Conservation (phyloP, 1,139 yeast species). For the Meyerozyma athensensis region DNA sequence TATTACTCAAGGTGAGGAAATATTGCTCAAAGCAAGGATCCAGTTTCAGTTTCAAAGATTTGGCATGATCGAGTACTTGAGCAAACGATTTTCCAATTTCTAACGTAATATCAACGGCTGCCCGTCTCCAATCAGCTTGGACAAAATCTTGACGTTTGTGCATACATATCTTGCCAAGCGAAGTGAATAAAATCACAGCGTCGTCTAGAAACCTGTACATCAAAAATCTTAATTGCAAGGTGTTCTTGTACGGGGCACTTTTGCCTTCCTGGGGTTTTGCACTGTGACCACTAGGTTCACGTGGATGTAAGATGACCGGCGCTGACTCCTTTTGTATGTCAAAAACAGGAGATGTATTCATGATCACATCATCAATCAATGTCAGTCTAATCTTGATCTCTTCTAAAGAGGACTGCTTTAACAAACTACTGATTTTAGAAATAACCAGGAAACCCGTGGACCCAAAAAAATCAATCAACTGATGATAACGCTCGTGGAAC, state of each 20-base stretch:
- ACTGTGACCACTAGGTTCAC: slow-evolving; percentile 28
- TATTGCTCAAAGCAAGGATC: slow-evolving; percentile 8
- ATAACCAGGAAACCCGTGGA: slow-evolving; percentile 22
- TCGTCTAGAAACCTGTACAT: slow-evolving; percentile 48
- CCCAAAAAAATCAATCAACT: slow-evolving; percentile 42
- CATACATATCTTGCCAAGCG: slow-evolving; percentile 38
- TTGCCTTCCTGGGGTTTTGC: slow-evolving; percentile 32
- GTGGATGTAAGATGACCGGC: slow-evolving; percentile 33
- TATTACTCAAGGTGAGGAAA: slow-evolving; percentile 17
- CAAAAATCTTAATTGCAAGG: slow-evolving; percentile 51
- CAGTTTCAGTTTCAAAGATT: slow-evolving; percentile 17
- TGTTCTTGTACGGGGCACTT: slow-evolving; percentile 56
- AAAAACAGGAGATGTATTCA: slow-evolving; percentile 34
- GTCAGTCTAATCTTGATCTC: slow-evolving; percentile 47
- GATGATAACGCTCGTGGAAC: slow-evolving; percentile 45
- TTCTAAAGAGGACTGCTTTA: slow-evolving; percentile 50
- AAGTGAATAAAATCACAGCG: slow-evolving; percentile 35
- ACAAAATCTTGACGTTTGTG: slow-evolving; percentile 42
- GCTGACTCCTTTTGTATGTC: slow-evolving; percentile 26
- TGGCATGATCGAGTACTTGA: slow-evolving; percentile 17
- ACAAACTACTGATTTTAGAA: slow-evolving; percentile 35
- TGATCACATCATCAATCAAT: slow-evolving; percentile 45
- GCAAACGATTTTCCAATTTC: slow-evolving; percentile 31
- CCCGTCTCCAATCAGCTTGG: slow-evolving; percentile 28
- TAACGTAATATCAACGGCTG: slow-evolving; percentile 37